Evolutionary conservation across 768 basidiomycete genomes (phyloP), one percentile per base, ranked within the genome.

Genomic region (Russula sp.): DNA sequence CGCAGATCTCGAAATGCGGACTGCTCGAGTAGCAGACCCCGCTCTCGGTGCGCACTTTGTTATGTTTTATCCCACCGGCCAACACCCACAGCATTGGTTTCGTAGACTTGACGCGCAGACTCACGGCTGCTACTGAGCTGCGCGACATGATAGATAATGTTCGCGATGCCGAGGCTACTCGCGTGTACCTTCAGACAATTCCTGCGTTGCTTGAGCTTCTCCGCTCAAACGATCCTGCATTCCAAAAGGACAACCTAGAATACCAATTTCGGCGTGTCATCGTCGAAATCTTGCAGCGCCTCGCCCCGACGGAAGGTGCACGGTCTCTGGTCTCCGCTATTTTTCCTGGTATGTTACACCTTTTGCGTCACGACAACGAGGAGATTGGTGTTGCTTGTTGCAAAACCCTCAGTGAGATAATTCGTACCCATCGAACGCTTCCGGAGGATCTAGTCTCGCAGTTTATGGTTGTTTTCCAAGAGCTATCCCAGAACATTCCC

Each of bases 331-430:
- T 84, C 18, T 75, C 79, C 14, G 71, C 80, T 2, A 81, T 98
- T 48, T 88, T 90, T 71, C 79, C 79, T 58, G 86, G 92, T 56
- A 85, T 97, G 84, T 79, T 98, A 41, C 80, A 91, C 64, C 78
- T 93, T 56, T 79, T 98, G 35, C 86, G 88, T 29, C 77, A 83
- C 66, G 97, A 99, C 76, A 98, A 97, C 71, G 97, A 99, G 74
- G 97, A 99, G 71, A 95, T 94, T 69, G 97, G 91, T 2, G 81
- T 88, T 36, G 81, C 86, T 2, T 89, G 88, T 58, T 92, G 94
- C 80, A 98, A 98, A 75, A 88, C 86, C 59, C 79, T 97, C 69
- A 87, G 93, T 61, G 96, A 99, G 74, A 79, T 94, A 22, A 83
- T 90, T 69, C 84, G 96, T 52, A 83, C 81, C 54, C 90, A 88